These are phyloP conservation scores for Vitellaria paradoxa DNA, from an alignment of 179 eudicot genomes.

Conservation along the genomic window DNA sequence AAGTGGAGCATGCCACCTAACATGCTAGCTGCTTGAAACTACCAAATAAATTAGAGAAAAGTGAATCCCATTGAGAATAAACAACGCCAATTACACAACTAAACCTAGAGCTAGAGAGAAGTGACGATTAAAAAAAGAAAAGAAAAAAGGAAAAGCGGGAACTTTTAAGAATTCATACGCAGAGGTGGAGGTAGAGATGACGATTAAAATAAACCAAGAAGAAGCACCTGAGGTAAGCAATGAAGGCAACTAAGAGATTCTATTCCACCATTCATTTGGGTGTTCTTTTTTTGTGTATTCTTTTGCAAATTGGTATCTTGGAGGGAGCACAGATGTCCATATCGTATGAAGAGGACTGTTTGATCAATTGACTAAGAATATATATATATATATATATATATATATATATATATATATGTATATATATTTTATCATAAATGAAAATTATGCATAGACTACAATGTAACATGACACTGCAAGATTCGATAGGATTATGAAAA, in stretches of 20 bases:
- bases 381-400: background rate
- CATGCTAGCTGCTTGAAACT: constrained; percentile 7
- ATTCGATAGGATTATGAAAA: background rate
- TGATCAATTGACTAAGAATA: background rate
- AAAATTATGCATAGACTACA: background rate
- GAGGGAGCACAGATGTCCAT: background rate
- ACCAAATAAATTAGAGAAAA: background rate
- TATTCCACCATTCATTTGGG: no score
- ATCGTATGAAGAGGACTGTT: background rate
- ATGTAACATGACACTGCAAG: background rate
- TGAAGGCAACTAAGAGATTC: background rate
- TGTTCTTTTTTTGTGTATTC: background rate
- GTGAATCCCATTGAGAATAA: background rate
- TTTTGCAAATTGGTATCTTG: background rate
- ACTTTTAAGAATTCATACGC: background rate
- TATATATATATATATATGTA: background rate
- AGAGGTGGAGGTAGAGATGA: background rate
- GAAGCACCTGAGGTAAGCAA: background rate
- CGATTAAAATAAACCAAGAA: background rate
- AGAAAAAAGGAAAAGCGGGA: background rate
- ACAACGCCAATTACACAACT: background rate
- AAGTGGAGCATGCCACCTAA: constrained; percentile 15
- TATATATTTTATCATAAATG: background rate
- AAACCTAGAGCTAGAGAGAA: background rate
- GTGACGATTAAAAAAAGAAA: background rate